Evolutionary conservation across 2,329 filamentous ascomycete genomes (phyloP).

Genomic region (Aureobasidium sp.): DNA sequence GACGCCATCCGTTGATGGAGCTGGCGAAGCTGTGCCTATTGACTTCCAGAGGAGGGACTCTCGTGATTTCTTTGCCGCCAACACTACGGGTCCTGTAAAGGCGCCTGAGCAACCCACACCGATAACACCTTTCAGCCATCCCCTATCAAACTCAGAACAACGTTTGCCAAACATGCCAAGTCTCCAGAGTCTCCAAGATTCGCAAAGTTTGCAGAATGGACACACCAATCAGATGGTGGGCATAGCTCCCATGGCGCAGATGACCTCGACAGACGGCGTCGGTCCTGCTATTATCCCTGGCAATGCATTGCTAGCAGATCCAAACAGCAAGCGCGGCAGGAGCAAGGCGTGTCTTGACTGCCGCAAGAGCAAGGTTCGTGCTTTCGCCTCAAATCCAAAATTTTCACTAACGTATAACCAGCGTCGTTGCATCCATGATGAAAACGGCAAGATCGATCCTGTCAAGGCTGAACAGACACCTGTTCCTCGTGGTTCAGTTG

Average conservation of each 20-base stretch:
- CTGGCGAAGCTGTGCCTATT: conserved; percentile 13
- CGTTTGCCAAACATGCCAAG: not conserved
- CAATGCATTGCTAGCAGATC: conserved; percentile 17
- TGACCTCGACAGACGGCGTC: conserved; percentile 4
- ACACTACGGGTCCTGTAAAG: conserved; percentile 1
- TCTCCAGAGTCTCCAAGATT: not conserved
- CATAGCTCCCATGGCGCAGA: conserved; percentile 12
- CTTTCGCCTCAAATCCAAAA: conserved; percentile 15
- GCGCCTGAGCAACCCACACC: not conserved
- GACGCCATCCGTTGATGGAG: conserved; percentile 19
- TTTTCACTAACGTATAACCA: conserved; percentile 27
- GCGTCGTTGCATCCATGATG: conserved; percentile 61
- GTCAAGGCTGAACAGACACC: conserved; percentile 56
- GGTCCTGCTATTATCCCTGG: conserved; percentile 13
- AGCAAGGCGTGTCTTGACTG: conserved; percentile 61
- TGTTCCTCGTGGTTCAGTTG: conserved; percentile 50
- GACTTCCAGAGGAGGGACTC: not conserved
- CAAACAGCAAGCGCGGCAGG: conserved; percentile 31
- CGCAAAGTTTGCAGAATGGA: not conserved
- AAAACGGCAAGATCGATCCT: conserved; percentile 56
- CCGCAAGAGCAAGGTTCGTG: conserved; percentile 57
- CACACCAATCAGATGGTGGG: not conserved
- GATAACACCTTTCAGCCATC: conserved; percentile 3
- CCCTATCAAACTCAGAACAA: not conserved
- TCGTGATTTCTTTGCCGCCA: conserved; percentile 12